Base-by-base conservation (phyloP, 2,329 filamentous ascomycete genomes). In the Aspergillus novofumigatus region DNA sequence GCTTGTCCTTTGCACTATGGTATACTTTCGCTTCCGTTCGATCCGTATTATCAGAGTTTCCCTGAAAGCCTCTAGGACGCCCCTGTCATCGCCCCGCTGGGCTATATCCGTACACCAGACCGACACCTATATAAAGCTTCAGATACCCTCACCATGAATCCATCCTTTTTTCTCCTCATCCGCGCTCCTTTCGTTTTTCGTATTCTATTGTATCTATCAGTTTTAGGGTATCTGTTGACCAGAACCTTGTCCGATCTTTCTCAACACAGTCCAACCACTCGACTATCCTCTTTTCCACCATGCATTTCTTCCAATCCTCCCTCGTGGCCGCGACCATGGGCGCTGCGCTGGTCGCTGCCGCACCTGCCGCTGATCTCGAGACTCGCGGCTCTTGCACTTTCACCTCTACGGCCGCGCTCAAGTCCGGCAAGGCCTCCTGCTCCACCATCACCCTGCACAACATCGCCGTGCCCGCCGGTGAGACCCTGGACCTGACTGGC, bases 401-500 rank as follows among this genome's bases (percentile, higher is more conserved):
- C 67, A 83, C 77, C 48, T 76, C 78, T 53, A 78, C 80, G 52
- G 75, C 77, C 4, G 65, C 75, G 3, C 81, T 80, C 48, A 78
- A 38, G 14, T 38, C 73, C 59, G 75, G 76, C 58, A 75, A 75
- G 64, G 83, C 83, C 70, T 65, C 68, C 14, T 87, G 85, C 71
- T 74, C 81, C 9, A 78, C 74, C 51, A 85, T 87, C 58, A 69
- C 79, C 20, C 73, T 87, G 20, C 77, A 76, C 57, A 75, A 77
- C 61, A 78, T 87, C 49, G 72, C 72, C 17, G 84, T 87, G 11
- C 84, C 85, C 3, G 79, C 83, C 7, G 83, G 83, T 23, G 73
- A 74, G 9, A 86, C 84, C 3, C 78, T 88, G 3, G 83, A 87
- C 65, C 68, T 87, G 59, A 83, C 83, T 11, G 72, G 75, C 21